Evolutionary conservation across 257 asterid species (phyloP).

Genomic region (Oldenlandia corymbosa): DNA sequence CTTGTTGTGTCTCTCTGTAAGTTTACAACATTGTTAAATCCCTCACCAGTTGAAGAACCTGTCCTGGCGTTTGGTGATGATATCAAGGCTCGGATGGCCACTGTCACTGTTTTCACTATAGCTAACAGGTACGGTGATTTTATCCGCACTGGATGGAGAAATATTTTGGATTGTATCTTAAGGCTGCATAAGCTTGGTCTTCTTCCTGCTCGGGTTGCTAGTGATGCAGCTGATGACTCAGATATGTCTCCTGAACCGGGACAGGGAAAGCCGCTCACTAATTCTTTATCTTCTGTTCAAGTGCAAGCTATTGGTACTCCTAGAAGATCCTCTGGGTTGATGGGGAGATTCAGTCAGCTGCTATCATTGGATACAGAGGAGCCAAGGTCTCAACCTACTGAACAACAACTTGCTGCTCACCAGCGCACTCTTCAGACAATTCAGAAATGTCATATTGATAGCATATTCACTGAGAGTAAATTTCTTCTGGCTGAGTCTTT

Average conservation of each 20-base stretch:
- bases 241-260: conserved; percentile 76
- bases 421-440: conserved; percentile 93
- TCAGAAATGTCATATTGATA: conserved; percentile 89
- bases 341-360: conserved; percentile 97
- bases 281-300: conserved; percentile 68
- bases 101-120: conserved; percentile 83
- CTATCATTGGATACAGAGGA: conserved; percentile 89
- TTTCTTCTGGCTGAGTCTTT: conserved; percentile 78
- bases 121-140: conserved; percentile 93
- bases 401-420: conserved; percentile 94
- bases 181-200: conserved; percentile 94
- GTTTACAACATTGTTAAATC: conserved; percentile 82
- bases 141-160: conserved; percentile 94
- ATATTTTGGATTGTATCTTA: conserved; percentile 79
- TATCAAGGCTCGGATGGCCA: conserved; percentile 92
- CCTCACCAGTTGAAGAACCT: conserved; percentile 87
- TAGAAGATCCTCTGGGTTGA: conserved; percentile 88
- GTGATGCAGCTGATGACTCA: conserved; percentile 91
- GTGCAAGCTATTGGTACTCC: conserved; percentile 81
- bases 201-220: conserved; percentile 95
- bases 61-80: conserved; percentile 93
- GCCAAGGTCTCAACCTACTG: conserved; percentile 92
- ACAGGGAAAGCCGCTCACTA: conserved; percentile 76
- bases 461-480: conserved; percentile 91
- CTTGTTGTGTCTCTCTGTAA: conserved; percentile 88